Evolutionary conservation across 306 rosid genomes (phyloP), one percentile per base, ranked within the genome.

Genomic region (Lablab purpureus): DNA sequence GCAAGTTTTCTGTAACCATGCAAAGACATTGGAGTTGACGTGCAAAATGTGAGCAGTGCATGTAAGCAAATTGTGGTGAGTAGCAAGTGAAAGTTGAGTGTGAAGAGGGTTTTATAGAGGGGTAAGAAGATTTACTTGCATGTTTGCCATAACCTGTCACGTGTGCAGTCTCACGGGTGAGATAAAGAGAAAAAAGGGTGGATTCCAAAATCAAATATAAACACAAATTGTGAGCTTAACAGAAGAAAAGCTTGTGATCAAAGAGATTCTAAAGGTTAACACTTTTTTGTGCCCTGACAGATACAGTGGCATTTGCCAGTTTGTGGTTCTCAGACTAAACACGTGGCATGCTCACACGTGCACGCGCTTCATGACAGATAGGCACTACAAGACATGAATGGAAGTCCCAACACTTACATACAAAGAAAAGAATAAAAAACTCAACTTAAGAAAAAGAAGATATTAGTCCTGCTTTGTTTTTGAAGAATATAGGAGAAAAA

Each of bases 101-200:
- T 37, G 75, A 73, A 19, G 17, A 7, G 54, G 47, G 78, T 67
- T 79, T 54, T 76, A 71, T 79, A 81, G 78, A 27, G 10, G 19
- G 4, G 11, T 30, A 13, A 45, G 32, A n/a, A n/a, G n/a, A n/a
- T n/a, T 28, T 68, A 11, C 43, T 37, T 37, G 2, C 6, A 28
- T 58, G 71, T 80, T 84, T 77, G 89, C 85, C 87, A 41, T 75
- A 15, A 73, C 70, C 21, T 69, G 84, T 88, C 92, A 90, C 88
- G 83, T 81, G 89, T 27, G 72, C 17, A n/a, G 76, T 69, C 83
- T 89, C 91, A 79, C 82, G 87, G 90, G 88, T 12, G 63, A 10
- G 52, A 27, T 14, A 54, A 47, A 18, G 40, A 49, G 65, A 34
- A 36, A 34, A 36, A 36, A 25, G 27, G 19, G 28, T 6, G 66